Evolutionary conservation across 768 basidiomycete genomes (phyloP).

Genomic region (Leucocoprinus leucothites): DNA sequence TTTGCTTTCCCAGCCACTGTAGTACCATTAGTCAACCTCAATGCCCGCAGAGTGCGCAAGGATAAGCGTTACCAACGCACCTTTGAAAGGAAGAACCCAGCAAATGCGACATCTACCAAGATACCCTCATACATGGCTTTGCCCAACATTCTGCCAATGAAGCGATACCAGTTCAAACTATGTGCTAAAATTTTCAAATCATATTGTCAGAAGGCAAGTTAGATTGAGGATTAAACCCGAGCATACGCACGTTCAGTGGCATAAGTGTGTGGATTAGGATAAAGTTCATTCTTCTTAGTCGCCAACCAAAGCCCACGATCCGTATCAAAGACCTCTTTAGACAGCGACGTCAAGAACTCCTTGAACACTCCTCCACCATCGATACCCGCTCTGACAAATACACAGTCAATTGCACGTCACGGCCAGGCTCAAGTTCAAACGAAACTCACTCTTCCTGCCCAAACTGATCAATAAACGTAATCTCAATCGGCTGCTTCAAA

Average conservation of each 20-base stretch:
- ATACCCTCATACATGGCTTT: constrained; percentile 98
- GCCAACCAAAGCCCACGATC: constrained; percentile 92
- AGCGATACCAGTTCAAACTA: constrained; percentile 88
- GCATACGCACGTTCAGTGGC: constrained; percentile 72
- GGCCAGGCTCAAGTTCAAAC: no score
- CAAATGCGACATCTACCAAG: constrained; percentile 91
- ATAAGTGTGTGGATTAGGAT: constrained; percentile 91
- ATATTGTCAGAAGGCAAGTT: not conserved
- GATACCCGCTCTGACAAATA: constrained; percentile 67
- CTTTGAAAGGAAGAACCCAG: constrained; percentile 92
- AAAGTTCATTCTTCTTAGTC: constrained; percentile 89
- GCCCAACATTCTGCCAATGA: constrained; percentile 90
- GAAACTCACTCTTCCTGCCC: constrained; percentile 79
- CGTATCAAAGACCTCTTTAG: constrained; percentile 93
- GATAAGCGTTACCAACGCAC: constrained; percentile 28
- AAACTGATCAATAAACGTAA: constrained; percentile 90
- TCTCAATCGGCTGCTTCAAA: constrained; percentile 80
- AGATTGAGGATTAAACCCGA: not conserved
- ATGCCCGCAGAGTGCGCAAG: not conserved
- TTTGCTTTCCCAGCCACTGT: constrained; percentile 90
- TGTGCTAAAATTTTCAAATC: constrained; percentile 50
- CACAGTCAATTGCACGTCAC: no score
- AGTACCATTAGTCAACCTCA: not conserved
- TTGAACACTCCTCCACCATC: constrained; percentile 98
- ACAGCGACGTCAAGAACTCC: constrained; percentile 91